phyloP scores from a whole-genome alignment of 495 filamentous ascomycete species.

The Mytilinidion resinicola region DNA sequence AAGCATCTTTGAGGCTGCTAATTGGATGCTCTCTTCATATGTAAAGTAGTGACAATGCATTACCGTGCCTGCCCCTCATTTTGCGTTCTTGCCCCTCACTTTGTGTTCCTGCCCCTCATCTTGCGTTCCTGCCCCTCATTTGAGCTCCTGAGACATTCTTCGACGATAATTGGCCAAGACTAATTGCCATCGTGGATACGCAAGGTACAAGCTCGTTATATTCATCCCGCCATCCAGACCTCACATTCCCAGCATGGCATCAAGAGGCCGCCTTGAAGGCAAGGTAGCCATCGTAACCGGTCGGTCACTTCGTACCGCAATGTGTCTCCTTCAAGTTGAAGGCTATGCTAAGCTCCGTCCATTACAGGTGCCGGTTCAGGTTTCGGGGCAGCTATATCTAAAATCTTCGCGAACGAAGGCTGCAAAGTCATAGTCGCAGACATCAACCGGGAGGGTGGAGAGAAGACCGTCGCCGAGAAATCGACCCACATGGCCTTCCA shows the following conservation, averaged over 20 bases:
- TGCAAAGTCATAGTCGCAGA: constrained; percentile 30
- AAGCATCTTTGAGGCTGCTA: not conserved
- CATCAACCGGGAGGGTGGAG: constrained; percentile 23
- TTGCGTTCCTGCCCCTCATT: no score
- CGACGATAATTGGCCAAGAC: not conserved
- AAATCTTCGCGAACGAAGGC: constrained; percentile 29
- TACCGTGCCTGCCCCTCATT: no score
- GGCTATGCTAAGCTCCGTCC: not conserved
- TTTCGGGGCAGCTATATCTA: constrained; percentile 30
- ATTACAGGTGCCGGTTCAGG: constrained; percentile 27
- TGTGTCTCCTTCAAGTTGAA: not conserved
- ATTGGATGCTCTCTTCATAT: not conserved
- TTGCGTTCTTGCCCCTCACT: no score
- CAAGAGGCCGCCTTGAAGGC: constrained; percentile 27
- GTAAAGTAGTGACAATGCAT: not conserved
- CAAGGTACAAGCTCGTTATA: not conserved
- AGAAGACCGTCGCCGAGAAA: constrained; percentile 18
- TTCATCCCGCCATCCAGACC: not conserved
- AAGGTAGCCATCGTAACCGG: constrained; percentile 33
- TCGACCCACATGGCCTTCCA: constrained; percentile 22
- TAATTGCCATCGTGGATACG: not conserved
- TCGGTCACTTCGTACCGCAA: not conserved
- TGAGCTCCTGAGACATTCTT: no score
- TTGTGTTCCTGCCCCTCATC: no score
- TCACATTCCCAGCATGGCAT: not conserved